Evolutionary conservation across 2,329 filamentous ascomycete species (phyloP), one percentile per base, ranked within the genome.

Genomic region (Elsinoe necatrix): DNA sequence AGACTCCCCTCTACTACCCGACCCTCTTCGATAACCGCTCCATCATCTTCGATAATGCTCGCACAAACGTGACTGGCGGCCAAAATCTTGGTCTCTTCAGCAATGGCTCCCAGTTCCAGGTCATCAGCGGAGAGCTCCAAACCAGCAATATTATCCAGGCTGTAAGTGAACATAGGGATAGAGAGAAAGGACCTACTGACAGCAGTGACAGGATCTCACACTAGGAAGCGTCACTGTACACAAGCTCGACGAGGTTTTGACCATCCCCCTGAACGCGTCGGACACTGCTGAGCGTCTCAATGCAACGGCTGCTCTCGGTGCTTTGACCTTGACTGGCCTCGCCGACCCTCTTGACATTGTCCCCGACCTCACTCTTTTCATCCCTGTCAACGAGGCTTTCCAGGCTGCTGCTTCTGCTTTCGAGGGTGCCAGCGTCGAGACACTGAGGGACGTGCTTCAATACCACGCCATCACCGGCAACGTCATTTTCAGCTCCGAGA

Each of bases 41-140:
- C 31, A 51, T 66, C 42, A 69, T 60, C 11, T 62, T 60, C 4
- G 58, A 62, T 6, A 71, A 73, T 62, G 70, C 72, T 0, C 69
- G 71, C 56, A 64, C 65, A 5, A 71, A 72, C 61, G 68, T 71
- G 52, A 71, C 69, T 3, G 68, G 68, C 12, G 70, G 69, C 2
- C 67, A 68, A 41, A 69, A 70, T 57, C 68, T 70, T n/a, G 69
- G 64, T 3, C 62, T 71, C 27, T 66, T 70, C 14, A 65, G 61
- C 50, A 64, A 71, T 25, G 66, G 66, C 0, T 58, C 65, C 2
- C 60, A 69, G 27, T 68, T 70, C 2, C 66, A 64, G 57, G 59
- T 72, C 18, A 57, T 71, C 25, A 70, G 67, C 37, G 69, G 69
- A 1, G 67, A 70, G 41, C 62, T 66, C 34, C 65, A 62, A 2